phyloP scores from a whole-genome alignment of 2,329 filamentous ascomycete species.

The Stagonosporopsis cucurbitacearum region DNA sequence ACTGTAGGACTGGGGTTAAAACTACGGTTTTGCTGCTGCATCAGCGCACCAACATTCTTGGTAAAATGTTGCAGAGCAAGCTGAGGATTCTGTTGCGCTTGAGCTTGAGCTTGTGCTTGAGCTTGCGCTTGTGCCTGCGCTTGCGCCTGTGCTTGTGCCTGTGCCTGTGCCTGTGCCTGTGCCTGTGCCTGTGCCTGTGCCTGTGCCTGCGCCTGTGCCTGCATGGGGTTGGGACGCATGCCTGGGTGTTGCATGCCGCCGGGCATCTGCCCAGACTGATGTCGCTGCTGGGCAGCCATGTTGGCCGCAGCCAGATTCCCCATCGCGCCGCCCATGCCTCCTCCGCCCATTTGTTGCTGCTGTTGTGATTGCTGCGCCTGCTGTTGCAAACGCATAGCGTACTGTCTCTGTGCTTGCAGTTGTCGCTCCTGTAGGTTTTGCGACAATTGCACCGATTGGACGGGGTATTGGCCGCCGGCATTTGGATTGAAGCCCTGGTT shows the following conservation, averaged over 20 bases:
- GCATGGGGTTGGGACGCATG: slow-evolving; percentile 44
- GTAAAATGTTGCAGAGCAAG: slow-evolving; percentile 55
- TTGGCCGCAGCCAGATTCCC: slow-evolving; percentile 49
- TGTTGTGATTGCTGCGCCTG: slow-evolving; percentile 61
- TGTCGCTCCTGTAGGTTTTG: slow-evolving; percentile 58
- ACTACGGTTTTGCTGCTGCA: slow-evolving; percentile 73
- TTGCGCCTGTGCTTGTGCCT: slow-evolving; percentile 26
- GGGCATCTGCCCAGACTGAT: slow-evolving; percentile 50
- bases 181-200: too few species aligned
- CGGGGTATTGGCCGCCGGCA: slow-evolving; percentile 53
- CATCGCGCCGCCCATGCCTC: slow-evolving; percentile 48
- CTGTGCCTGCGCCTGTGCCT: too few species aligned
- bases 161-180: slow-evolving; percentile 29
- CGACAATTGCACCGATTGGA: slow-evolving; percentile 55
- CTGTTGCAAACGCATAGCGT: slow-evolving; percentile 81
- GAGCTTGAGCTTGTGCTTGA: slow-evolving; percentile 25
- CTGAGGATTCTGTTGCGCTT: slow-evolving; percentile 29
- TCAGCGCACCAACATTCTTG: slow-evolving; percentile 78
- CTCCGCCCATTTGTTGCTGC: slow-evolving; percentile 65
- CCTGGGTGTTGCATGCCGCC: slow-evolving; percentile 41
- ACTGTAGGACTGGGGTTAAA: slow-evolving; percentile 78
- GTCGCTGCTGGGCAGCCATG: slow-evolving; percentile 48
- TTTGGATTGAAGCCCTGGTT: slow-evolving; percentile 51
- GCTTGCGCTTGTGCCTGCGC: slow-evolving; percentile 27
- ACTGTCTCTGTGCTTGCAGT: slow-evolving; percentile 75